phyloP scores from a whole-genome alignment of 345 rosid species.

The Euphorbia peplus region DNA sequence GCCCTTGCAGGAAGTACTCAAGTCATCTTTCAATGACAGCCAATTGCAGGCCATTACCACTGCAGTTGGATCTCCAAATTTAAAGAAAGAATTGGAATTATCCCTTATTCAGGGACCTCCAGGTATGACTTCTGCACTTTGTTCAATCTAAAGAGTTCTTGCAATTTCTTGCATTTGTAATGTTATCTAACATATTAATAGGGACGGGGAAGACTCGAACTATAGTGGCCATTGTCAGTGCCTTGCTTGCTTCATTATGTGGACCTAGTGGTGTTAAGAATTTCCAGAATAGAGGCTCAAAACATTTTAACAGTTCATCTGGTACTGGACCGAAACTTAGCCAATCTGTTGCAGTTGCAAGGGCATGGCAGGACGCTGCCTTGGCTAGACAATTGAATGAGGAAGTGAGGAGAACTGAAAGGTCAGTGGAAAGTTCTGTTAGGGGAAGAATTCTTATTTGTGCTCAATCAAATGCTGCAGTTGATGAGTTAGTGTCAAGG shows the following conservation, averaged over 20 bases:
- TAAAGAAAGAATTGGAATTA: conserved; percentile 55
- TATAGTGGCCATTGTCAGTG: conserved; percentile 86
- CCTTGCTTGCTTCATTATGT: conserved; percentile 62
- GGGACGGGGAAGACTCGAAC: conserved; percentile 99
- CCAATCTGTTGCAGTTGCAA: conserved; percentile 69
- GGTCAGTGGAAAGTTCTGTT: conserved; percentile 40
- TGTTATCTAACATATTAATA: conserved; percentile 21
- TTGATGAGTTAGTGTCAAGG: conserved; percentile 92
- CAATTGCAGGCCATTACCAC: conserved; percentile 78
- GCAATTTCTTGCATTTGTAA: conserved; percentile 3
- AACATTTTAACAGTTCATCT: conserved; percentile 37
- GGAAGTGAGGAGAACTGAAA: conserved; percentile 43
- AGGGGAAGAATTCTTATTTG: conserved; percentile 86
- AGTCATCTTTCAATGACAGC: conserved; percentile 78
- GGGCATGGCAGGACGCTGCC: conserved; percentile 98
- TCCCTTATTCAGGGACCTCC: conserved; percentile 99
- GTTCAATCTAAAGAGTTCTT: conserved; percentile 2
- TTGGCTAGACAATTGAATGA: conserved; percentile 72
- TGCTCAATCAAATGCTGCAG: conserved; percentile 99
- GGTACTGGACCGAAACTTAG: conserved; percentile 50
- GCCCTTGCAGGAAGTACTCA: conserved; percentile 58
- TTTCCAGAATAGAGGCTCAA: conserved; percentile 31
- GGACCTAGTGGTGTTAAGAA: conserved; percentile 34
- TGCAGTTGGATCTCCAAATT: conserved; percentile 49
- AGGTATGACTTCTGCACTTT: conserved; percentile 43